Percentiles rank a stretch among this genome's conserved stretches.
phyloP scores from a whole-genome alignment of 1,284 basidiomycete genomes.

The Irpex sp. region DNA sequence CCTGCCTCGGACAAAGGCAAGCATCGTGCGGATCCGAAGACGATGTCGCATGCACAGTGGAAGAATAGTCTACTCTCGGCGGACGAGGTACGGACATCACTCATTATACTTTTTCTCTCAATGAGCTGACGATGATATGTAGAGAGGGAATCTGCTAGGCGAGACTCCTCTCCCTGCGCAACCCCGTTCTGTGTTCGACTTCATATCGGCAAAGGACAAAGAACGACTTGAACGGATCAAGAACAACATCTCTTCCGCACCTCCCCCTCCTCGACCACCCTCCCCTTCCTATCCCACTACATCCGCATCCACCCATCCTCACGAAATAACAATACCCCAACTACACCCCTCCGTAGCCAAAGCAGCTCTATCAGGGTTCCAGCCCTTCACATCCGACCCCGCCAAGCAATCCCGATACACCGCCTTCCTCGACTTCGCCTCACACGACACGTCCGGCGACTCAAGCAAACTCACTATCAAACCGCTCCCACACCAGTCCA shows the following conservation, averaged over 20 bases:
- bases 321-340: conserved; percentile 43
- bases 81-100: conserved; percentile 49
- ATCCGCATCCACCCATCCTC: too few species aligned
- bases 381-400: conserved; percentile 78
- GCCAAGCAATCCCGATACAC: conserved; percentile 85
- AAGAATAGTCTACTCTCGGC: conserved; percentile 55
- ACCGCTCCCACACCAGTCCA: conserved; percentile 52
- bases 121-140: not conserved
- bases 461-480: conserved; percentile 19
- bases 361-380: conserved; percentile 82
- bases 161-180: conserved; percentile 71
- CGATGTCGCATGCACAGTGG: conserved; percentile 41
- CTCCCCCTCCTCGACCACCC: conserved; percentile 21
- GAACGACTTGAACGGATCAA: conserved; percentile 77
- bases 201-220: conserved; percentile 85
- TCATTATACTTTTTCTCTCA: not conserved
- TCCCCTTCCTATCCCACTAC: conserved; percentile 23
- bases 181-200: conserved; percentile 87
- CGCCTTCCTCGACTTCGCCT: conserved; percentile 69
- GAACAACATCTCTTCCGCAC: conserved; percentile 25
- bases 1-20: conserved; percentile 15
- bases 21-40: conserved; percentile 11
- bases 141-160: conserved; percentile 77
- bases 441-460: conserved; percentile 29
- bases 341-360: conserved; percentile 79